These are phyloP conservation scores for Trypanosoma brucei DNA, from an alignment of 208 protist genomes.

Conservation along the genomic window DNA sequence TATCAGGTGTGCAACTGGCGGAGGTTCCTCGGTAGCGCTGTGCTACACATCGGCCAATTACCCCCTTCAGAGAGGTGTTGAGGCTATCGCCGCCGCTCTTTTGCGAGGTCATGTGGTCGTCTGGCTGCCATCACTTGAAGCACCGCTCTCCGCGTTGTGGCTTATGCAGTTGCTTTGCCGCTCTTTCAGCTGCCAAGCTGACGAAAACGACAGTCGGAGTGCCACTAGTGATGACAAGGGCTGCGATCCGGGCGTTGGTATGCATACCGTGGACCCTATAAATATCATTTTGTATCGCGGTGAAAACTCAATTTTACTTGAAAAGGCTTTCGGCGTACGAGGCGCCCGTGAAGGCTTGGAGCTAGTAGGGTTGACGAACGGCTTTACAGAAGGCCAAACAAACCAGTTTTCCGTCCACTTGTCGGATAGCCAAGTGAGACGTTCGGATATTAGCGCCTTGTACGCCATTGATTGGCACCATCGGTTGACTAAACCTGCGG, in stretches of 20 bases:
- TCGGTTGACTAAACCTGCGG: constrained; percentile 5
- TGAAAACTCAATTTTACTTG: neutral
- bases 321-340: neutral
- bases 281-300: constrained; percentile 12
- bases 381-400: constrained; percentile 1
- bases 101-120: constrained; percentile 8
- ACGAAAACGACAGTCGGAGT: neutral
- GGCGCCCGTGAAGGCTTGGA: neutral
- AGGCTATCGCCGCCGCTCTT: constrained; percentile 13
- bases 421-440: neutral
- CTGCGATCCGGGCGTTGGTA: neutral
- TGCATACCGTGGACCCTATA: neutral
- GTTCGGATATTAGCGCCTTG: neutral
- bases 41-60: constrained; percentile 19
- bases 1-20: too few species aligned
- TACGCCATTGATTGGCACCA: constrained; percentile 6
- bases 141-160: constrained; percentile 28
- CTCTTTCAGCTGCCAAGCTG: neutral
- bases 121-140: constrained; percentile 25
- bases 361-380: constrained; percentile 14
- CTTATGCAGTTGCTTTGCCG: constrained; percentile 23
- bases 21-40: constrained; percentile 3
- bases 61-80: constrained; percentile 21
- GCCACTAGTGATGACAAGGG: neutral
- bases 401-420: neutral